Conservation (phyloP, 1,284 basidiomycete species). For the Inonotus obliquus region DNA sequence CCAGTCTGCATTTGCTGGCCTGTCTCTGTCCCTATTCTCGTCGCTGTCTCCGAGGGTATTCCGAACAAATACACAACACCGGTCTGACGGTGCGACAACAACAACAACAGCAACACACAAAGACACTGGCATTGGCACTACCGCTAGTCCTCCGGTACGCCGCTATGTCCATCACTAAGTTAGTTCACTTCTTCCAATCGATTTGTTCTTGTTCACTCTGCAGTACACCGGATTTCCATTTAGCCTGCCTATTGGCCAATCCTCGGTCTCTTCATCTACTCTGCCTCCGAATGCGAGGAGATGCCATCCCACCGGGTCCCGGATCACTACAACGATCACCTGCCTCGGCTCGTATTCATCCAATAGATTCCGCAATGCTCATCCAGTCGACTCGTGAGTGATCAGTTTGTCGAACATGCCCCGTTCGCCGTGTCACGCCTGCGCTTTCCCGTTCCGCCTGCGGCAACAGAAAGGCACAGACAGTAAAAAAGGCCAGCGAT, state of each 20-base stretch:
- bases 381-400: neutral
- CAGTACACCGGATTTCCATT: neutral
- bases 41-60: constrained; percentile 2
- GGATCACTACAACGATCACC: constrained; percentile 2
- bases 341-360: neutral
- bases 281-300: neutral
- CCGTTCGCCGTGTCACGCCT: neutral
- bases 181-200: neutral
- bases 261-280: neutral
- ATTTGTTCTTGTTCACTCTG: neutral
- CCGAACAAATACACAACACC: neutral
- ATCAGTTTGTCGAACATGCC: neutral
- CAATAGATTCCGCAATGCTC: neutral
- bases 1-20: neutral
- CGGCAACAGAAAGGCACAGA: neutral
- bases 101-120: neutral
- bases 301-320: neutral
- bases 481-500: neutral
- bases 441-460: neutral
- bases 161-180: neutral
- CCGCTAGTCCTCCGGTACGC: neutral
- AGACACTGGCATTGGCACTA: neutral
- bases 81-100: neutral
- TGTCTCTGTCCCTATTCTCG: neutral
- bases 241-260: constrained; percentile 1